Base-by-base conservation (phyloP, 208 protist species). In the Trypanosoma lewisi region DNA sequence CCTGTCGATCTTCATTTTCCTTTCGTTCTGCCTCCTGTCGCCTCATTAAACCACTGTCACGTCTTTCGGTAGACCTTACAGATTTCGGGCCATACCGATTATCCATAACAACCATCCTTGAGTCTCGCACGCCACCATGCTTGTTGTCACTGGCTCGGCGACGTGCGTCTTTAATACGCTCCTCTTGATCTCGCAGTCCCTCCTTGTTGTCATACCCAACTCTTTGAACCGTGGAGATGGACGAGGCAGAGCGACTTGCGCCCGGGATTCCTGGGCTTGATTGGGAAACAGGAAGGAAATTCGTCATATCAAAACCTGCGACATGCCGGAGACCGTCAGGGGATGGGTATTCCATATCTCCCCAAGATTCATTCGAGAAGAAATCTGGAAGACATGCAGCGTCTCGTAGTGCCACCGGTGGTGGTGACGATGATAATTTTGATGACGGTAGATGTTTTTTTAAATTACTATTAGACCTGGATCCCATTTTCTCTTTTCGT, bases 1-100 rank as follows among this genome's bases (percentile, higher is more conserved):
- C 77, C 31, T 75, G 72, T 31, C 83, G 77, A 70, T 86, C 83
- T 59, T 87, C 80, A 70, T 81, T 84, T 25, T 73, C 72, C 47
- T 74, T 60, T 56, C 78, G 68, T 37, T 62, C 52, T 44, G 36
- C 63, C 44, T 62, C 30, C 21, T 51, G 19, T 58, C 33, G 49
- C 23, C 28, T 45, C 3, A 70, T 12, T 28, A 34, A 11, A 28
- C 54, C 36, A 48, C 21, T 56, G 49, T 63, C 37, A 27, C 19
- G 54, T 0, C n/a, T 36, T 19, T 44, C 37, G 39, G 34, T 25
- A 23, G 19, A 16, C n/a, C 7, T 56, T 30, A 9, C 9, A 4
- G 36, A 9, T 28, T 60, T 59, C n/a, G 48, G 37, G 19, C 42
- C 44, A 49, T 49, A 60, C 7, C 53, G 47, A n/a, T 51, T 67